Conservation (phyloP, 495 filamentous ascomycete genomes). For the Xylaria palmicola region DNA sequence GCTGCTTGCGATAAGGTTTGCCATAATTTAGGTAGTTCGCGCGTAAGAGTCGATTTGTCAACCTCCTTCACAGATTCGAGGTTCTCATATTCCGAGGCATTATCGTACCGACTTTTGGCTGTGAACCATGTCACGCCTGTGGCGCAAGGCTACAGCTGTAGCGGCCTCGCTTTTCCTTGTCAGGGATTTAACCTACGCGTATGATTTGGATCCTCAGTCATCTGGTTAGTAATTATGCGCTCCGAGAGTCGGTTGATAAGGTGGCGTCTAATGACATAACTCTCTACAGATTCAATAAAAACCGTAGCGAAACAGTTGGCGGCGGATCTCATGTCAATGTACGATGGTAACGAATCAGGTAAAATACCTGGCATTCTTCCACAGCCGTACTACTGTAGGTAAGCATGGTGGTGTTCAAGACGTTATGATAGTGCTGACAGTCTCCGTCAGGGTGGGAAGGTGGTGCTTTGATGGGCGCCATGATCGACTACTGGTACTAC, state of each 20-base stretch:
- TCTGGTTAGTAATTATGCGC: background rate
- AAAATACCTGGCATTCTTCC: slow-evolving; percentile 46
- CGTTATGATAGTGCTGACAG: slow-evolving; percentile 28
- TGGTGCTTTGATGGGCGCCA: slow-evolving; percentile 67
- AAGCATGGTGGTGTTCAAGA: background rate
- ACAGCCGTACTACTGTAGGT: slow-evolving; percentile 44
- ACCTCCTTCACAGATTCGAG: background rate
- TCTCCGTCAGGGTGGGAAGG: slow-evolving; percentile 74
- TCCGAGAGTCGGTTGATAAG: background rate
- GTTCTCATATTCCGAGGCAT: background rate
- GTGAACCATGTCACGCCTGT: background rate
- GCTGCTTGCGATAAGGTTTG: background rate
- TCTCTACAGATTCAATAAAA: slow-evolving; percentile 61
- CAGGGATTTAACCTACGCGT: background rate
- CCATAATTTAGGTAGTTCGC: background rate
- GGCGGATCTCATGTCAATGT: slow-evolving; percentile 68
- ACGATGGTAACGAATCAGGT: slow-evolving; percentile 63
- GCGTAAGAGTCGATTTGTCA: too few species aligned
- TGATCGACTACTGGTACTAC: slow-evolving; percentile 68
- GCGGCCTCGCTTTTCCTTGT: background rate
- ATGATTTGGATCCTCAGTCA: slow-evolving; percentile 6
- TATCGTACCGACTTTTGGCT: background rate
- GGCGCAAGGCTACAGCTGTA: background rate
- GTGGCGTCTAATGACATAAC: background rate
- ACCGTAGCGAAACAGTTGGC: slow-evolving; percentile 57